Percentiles rank a stretch among this genome's conserved stretches.
phyloP scores from a whole-genome alignment of 2,329 filamentous ascomycete species.

The Xylariaceae sp. region DNA sequence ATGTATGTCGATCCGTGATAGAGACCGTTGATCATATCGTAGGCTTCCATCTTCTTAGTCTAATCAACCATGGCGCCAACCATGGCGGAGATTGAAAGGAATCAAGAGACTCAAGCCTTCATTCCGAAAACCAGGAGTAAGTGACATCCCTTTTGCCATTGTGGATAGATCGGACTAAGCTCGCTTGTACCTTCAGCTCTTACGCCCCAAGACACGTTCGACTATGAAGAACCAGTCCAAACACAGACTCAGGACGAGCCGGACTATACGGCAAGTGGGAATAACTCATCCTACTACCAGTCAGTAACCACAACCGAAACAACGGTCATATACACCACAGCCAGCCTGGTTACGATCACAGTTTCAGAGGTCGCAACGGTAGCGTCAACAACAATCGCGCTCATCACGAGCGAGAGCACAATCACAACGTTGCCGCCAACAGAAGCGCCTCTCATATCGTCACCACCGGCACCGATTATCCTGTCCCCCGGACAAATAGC shows the following conservation, averaged over 20 bases:
- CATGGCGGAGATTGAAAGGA: not conserved
- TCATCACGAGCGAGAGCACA: slow-evolving; percentile 8
- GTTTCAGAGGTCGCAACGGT: slow-evolving; percentile 10
- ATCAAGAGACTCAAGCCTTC: too few species aligned
- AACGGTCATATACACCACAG: not conserved
- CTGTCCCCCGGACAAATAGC: not conserved
- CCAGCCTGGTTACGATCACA: slow-evolving; percentile 1
- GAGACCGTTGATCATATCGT: not conserved
- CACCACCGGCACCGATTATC: not conserved
- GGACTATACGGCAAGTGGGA: slow-evolving; percentile 6
- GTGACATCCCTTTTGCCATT: not conserved
- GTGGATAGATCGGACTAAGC: not conserved
- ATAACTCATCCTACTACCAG: not conserved
- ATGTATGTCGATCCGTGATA: not conserved
- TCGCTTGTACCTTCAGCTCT: not conserved
- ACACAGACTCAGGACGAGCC: not conserved
- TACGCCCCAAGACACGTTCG: not conserved
- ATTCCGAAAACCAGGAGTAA: not conserved
- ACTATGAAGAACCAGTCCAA: not conserved
- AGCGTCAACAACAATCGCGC: slow-evolving; percentile 5
- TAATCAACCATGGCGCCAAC: not conserved
- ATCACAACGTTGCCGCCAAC: not conserved
- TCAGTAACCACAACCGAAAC: not conserved
- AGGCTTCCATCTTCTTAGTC: not conserved
- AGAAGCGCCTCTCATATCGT: not conserved